Conservation (phyloP, 345 rosid species). For the Psidium friedrichsthalianum region DNA sequence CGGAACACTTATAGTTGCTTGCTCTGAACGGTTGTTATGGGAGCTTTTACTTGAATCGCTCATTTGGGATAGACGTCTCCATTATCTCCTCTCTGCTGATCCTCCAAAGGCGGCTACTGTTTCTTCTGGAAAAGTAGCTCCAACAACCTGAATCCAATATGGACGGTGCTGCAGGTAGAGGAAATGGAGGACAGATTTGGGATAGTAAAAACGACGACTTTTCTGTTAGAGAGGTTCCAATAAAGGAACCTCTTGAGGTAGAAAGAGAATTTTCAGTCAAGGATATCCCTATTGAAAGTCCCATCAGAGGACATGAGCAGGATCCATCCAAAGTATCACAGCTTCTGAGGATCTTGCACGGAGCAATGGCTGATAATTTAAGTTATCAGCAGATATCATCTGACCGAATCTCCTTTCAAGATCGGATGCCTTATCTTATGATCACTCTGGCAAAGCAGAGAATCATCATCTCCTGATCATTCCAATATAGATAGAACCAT, state of each 20-base stretch:
- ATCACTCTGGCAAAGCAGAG: background rate
- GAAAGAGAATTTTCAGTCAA: conserved; percentile 17
- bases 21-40: conserved; percentile 59
- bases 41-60: conserved; percentile 67
- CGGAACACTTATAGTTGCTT: conserved; percentile 36
- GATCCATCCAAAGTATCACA: conserved; percentile 5
- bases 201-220: too few species aligned
- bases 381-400: background rate
- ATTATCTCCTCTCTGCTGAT: conserved; percentile 45
- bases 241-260: conserved; percentile 12
- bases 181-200: conserved; percentile 3
- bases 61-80: conserved; percentile 71
- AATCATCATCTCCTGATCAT: conserved; percentile 9
- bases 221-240: conserved; percentile 9
- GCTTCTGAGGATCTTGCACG: conserved; percentile 16
- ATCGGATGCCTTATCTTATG: background rate
- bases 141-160: conserved; percentile 14
- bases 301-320: conserved; percentile 8
- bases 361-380: background rate
- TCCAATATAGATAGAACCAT: conserved; percentile 21
- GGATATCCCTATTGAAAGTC: conserved; percentile 31
- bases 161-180: conserved; percentile 4
- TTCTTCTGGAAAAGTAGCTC: conserved; percentile 18
- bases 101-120: conserved; percentile 21
- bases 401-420: background rate